A percentile compares a stretch with the other conserved stretches of the same genome.
Evolutionary conservation across 2,329 filamentous ascomycete genomes (phyloP).

Genomic region (Aureobasidium pullulans): DNA sequence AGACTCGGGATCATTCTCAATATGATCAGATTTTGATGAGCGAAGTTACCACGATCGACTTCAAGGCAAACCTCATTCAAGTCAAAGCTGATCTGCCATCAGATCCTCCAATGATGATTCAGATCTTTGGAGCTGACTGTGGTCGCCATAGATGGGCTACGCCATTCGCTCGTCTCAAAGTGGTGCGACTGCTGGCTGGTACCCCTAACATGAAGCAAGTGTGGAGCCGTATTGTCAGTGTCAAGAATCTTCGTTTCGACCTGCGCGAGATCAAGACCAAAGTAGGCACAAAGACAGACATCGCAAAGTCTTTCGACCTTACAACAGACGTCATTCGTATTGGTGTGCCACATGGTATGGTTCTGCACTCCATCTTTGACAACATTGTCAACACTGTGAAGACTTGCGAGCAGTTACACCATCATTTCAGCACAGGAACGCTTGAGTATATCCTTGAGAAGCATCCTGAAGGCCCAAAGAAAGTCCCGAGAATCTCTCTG

Average conservation of each 20-base stretch:
- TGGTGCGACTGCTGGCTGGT: conserved; percentile 80
- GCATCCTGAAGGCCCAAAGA: conserved; percentile 74
- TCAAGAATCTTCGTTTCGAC: conserved; percentile 75
- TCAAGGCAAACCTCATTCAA: conserved; percentile 75
- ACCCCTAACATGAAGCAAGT: conserved; percentile 73
- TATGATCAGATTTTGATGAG: conserved; percentile 13
- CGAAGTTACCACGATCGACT: conserved; percentile 74
- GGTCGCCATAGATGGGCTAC: conserved; percentile 82
- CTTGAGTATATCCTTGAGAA: conserved; percentile 86
- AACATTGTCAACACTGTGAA: conserved; percentile 86
- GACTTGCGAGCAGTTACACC: conserved; percentile 80
- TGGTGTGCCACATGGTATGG: conserved; percentile 83
- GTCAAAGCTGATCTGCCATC: conserved; percentile 81
- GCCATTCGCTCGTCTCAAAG: conserved; percentile 69
- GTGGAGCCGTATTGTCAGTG: conserved; percentile 79
- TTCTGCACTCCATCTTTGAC: conserved; percentile 86
- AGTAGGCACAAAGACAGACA: conserved; percentile 39
- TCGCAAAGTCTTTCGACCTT: conserved; percentile 77
- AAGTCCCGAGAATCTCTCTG: conserved; percentile 77
- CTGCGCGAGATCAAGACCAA: conserved; percentile 70
- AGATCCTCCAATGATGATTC: conserved; percentile 86
- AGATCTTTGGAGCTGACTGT: conserved; percentile 73
- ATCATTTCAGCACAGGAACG: conserved; percentile 80
- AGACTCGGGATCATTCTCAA: background rate
- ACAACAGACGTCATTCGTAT: conserved; percentile 78